Evolutionary conservation across 305 asterid species (phyloP), one percentile per base, ranked within the genome.

Genomic region (Vinca major): DNA sequence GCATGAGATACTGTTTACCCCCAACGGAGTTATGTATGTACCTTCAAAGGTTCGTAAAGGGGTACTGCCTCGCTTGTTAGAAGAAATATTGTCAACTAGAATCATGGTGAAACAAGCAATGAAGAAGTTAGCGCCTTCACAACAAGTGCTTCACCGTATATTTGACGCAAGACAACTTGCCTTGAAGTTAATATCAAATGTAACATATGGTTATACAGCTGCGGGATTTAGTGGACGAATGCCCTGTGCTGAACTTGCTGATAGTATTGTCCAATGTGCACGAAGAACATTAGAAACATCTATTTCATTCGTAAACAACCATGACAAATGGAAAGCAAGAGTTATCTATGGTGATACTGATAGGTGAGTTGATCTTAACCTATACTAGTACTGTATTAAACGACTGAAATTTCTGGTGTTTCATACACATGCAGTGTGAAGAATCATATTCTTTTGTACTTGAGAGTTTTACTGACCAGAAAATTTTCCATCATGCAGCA

Each of bases 201-300:
- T 93, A 74, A 93, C 99, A 43, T 93, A 91, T 74, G 99, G 99
- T 51, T 93, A 93, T 78, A 89, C 99, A 65, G 99, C 99, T 76
- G 99, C 99, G 62, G 99, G 99, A 74, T 93, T 93, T 84, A 93
- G 99, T 77, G 99, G 99, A 60, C 97, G 99, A 68, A 93, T 93
- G 99, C 99, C 99, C 62, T 93, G 99, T 75, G 96, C 96, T 69
- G 99, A 91, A 81, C 96, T 93, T 52, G 99, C 99, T 55, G 99
- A 93, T 77, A 91, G 99, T 82, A 93, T 93, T 71, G 99, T 93
- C 61, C 97, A 93, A 76, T 93, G 99, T 84, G 99, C 84, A 71
- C 97, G 99, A 61, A 89, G 92, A 80, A 91, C 99, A 12, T 83
- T 93, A 74, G 99, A 93, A 81, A 81, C 81, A 67, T 95, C 99